Conservation (phyloP, 2,329 filamentous ascomycete species). For the Ceratocystis smalleyi region DNA sequence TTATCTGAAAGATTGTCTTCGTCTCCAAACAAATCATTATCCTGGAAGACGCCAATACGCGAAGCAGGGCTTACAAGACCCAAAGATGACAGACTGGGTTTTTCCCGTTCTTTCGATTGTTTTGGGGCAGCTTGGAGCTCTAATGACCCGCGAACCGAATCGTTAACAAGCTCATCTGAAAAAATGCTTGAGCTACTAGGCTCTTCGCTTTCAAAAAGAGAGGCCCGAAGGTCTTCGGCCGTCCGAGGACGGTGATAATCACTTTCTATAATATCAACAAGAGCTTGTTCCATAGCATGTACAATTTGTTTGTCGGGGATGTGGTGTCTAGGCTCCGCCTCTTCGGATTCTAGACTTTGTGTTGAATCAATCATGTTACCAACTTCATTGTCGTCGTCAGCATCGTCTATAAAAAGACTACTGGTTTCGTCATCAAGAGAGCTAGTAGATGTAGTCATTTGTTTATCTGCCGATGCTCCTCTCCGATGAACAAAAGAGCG, state of each 20-base stretch:
- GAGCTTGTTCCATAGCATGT: constrained; percentile 78
- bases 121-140: constrained; percentile 27
- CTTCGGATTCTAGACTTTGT: constrained; percentile 65
- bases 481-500: constrained; percentile 28
- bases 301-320: constrained; percentile 65
- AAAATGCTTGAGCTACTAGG: constrained; percentile 8
- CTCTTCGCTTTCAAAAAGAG: constrained; percentile 47
- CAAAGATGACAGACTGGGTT: constrained; percentile 78
- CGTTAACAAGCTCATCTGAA: constrained; percentile 20
- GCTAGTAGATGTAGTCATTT: constrained; percentile 12
- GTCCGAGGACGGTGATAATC: constrained; percentile 40
- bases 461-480: constrained; percentile 15
- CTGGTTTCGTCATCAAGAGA: constrained; percentile 43
- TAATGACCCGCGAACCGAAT: constrained; percentile 46
- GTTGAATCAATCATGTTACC: constrained; percentile 57
- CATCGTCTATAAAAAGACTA: constrained; percentile 58
- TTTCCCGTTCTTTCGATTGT: constrained; percentile 38
- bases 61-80: constrained; percentile 79
- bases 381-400: constrained; percentile 59
- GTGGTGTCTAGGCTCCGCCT: constrained; percentile 32
- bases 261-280: constrained; percentile 84
- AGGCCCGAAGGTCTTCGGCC: constrained; percentile 48
- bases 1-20: constrained; percentile 77
- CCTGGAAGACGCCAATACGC: constrained; percentile 79
- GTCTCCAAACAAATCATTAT: constrained; percentile 85